Evolutionary conservation across 805 yeast species (phyloP), one percentile per base, ranked within the genome.

Genomic region (Yarrowia keelungensis): DNA sequence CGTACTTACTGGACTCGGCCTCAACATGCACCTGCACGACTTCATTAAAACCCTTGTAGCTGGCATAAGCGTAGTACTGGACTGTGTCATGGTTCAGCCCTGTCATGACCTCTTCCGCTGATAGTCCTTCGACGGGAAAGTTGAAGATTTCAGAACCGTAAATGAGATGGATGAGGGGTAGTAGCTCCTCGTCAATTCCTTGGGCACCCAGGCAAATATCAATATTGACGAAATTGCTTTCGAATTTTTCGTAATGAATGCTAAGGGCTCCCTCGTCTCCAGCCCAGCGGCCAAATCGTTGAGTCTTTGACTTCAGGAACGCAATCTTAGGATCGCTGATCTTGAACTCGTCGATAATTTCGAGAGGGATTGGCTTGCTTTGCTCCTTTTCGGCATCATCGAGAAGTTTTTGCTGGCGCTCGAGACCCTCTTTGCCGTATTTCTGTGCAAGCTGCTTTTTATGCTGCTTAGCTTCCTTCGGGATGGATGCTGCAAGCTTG

Each of bases 41-140:
- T 74, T 95, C 98, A 15, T 86, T 85, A 73, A 88, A 87, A 49
- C 85, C 84, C 39, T 84, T 84, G 70, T 85, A 83, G 1, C 92
- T 88, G 41, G 84, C 82, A 32, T 91, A 80, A 14, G 80, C 79
- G 54, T 85, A 82, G 12, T 71, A 70, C 19, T 59, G 65, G 32
- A 93, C 80, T 8, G 95, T 86, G 72, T 93, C 98, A 39, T 86
- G 83, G 74, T 91, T 90, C 50, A 92, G 76, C 36, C 84, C 82
- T 19, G 89, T 81, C 8, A 92, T 88, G n/a, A 92, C 97, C 54
- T 87, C 84, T 69, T 92, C 96, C 74, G 84, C 90, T 0, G 90
- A 85, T 22, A 88, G 79, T 1, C 92, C 94, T 73, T 86, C 84
- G 78, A 94, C 81, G 1, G 98, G 95, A 75, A 91, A 80, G 0